phyloP scores from a whole-genome alignment of 345 rosid genomes.

The Pseudoturritis turrita region DNA sequence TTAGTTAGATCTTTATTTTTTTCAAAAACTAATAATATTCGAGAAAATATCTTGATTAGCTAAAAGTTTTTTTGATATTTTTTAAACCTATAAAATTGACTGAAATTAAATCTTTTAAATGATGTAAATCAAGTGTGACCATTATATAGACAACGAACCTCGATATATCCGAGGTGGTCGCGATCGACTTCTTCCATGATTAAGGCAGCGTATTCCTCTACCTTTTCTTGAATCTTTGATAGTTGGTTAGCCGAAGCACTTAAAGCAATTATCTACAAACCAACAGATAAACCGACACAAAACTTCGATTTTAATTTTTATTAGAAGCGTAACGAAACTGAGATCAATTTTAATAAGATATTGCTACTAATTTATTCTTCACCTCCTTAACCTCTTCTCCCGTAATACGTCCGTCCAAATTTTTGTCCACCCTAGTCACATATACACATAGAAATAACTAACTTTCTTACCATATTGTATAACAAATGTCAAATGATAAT shows the following conservation, averaged over 20 bases:
- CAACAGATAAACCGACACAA: background rate
- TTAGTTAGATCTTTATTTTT: too few relatives aligned
- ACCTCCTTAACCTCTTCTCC: slow-evolving; percentile 82
- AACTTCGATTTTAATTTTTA: background rate
- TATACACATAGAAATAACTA: background rate
- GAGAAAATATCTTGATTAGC: too few relatives aligned
- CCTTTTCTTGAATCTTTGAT: slow-evolving; percentile 60
- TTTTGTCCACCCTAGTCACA: slow-evolving; percentile 61
- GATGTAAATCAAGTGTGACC: too few relatives aligned
- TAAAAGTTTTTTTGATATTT: too few relatives aligned
- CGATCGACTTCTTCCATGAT: slow-evolving; percentile 90
- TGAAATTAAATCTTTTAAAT: too few relatives aligned
- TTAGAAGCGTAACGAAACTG: background rate
- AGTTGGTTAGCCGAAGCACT: slow-evolving; percentile 82
- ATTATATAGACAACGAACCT: slow-evolving; percentile 58
- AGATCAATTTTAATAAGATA: background rate
- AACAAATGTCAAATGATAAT: background rate
- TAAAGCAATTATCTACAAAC: slow-evolving; percentile 59
- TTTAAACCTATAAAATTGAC: too few relatives aligned
- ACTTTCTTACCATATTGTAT: background rate
- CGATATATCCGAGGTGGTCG: slow-evolving; percentile 62
- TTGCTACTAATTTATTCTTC: background rate
- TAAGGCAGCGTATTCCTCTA: slow-evolving; percentile 76
- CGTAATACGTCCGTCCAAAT: slow-evolving; percentile 70
- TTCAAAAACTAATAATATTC: too few relatives aligned